Percentiles rank a stretch among this genome's conserved stretches.
phyloP scores from a whole-genome alignment of 306 rosid genomes.

The Ziziphus jujuba region DNA sequence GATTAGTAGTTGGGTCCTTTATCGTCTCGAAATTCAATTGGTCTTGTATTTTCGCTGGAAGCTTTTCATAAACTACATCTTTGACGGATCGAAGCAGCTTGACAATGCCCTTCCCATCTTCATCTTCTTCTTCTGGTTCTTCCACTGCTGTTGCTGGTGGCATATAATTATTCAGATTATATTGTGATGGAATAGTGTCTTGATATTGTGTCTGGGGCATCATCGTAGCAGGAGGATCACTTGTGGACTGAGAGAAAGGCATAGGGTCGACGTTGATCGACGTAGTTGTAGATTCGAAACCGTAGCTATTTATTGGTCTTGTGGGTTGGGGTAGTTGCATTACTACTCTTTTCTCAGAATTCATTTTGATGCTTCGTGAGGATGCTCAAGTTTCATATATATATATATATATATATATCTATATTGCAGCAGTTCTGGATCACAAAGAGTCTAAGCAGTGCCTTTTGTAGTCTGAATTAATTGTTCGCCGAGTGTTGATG shows the following conservation, averaged over 20 bases:
- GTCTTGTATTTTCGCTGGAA: conserved; percentile 12
- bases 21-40: background rate
- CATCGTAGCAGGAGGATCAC: background rate
- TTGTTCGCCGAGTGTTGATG: no score
- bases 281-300: background rate
- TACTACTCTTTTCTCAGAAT: no score
- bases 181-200: no score
- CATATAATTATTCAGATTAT: background rate
- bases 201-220: no score
- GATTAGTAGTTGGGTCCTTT: background rate
- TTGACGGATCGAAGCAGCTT: conserved; percentile 8
- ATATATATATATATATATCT: no score
- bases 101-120: background rate
- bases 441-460: no score
- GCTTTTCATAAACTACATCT: conserved; percentile 2
- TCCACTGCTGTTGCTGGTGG: background rate
- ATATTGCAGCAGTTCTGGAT: no score
- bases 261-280: background rate
- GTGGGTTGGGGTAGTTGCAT: conserved; percentile 22
- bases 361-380: no score
- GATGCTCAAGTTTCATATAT: no score
- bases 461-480: no score
- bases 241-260: background rate
- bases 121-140: background rate
- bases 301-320: conserved; percentile 9